A percentile compares a stretch with the other conserved stretches of the same genome.
Evolutionary conservation across 148 eudicot genomes (phyloP).

Genomic region (Polygonum aviculare): DNA sequence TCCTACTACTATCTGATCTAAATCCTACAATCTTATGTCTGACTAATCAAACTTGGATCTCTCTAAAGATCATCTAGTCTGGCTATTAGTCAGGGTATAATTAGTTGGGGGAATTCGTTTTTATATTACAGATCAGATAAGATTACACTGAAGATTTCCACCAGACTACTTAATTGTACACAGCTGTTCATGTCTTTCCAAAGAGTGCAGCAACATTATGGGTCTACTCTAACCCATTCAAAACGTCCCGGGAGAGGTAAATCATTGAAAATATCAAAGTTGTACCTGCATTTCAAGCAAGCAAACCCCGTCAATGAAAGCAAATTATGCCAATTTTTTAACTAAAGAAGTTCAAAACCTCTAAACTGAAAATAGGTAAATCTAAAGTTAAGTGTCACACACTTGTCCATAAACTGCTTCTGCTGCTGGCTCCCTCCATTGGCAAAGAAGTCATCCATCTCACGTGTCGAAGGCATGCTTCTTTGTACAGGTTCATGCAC

Average conservation of each 20-base stretch:
- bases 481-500: constrained; percentile 7
- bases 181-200: constrained; percentile 6
- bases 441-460: constrained; percentile 77
- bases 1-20: constrained; percentile 11
- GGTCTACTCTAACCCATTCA: constrained; percentile 68
- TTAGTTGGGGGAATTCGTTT: constrained; percentile 7
- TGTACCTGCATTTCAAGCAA: constrained; percentile 53
- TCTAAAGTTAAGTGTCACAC: constrained; percentile 1
- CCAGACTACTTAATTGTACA: not conserved
- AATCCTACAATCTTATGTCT: constrained; percentile 3
- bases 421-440: constrained; percentile 50
- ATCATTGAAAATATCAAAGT: constrained; percentile 66
- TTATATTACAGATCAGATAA: constrained; percentile 11
- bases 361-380: not conserved
- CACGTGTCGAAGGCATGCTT: constrained; percentile 46
- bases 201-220: constrained; percentile 15
- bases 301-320: not conserved
- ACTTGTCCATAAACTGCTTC: constrained; percentile 63
- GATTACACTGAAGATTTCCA: not conserved
- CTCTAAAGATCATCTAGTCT: not conserved
- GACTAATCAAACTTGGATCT: constrained; percentile 4
- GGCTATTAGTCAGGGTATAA: constrained; percentile 12
- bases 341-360: not conserved
- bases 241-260: constrained; percentile 71
- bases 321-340: not conserved